Conservation (phyloP, 2,329 filamentous ascomycete genomes). For the Hymenoscyphus infarciens region DNA sequence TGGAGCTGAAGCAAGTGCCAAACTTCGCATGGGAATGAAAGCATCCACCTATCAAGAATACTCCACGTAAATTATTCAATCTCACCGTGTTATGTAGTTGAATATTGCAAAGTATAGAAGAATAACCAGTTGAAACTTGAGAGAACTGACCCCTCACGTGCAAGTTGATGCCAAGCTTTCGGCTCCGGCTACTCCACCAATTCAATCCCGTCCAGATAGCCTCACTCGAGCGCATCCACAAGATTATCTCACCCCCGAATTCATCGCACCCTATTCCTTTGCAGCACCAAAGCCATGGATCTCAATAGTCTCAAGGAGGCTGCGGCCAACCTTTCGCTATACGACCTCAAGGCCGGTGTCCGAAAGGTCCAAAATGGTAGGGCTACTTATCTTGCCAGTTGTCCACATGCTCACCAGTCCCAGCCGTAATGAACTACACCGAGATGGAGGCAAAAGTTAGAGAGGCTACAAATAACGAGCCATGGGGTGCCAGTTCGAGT, state of each 20-base stretch:
- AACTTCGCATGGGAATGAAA: neutral
- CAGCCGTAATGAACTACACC: slow-evolving; percentile 76
- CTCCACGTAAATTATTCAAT: too few species aligned
- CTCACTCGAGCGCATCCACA: neutral
- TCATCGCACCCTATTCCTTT: neutral
- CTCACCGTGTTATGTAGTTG: too few species aligned
- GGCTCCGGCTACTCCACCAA: neutral
- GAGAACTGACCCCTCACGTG: too few species aligned
- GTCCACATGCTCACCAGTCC: slow-evolving; percentile 28
- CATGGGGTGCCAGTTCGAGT: slow-evolving; percentile 59
- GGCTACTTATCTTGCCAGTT: slow-evolving; percentile 31
- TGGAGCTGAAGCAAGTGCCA: neutral
- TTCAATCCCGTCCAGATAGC: neutral
- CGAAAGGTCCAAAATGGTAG: slow-evolving; percentile 76
- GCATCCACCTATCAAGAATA: neutral
- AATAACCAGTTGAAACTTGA: too few species aligned
- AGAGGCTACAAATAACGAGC: slow-evolving; percentile 98
- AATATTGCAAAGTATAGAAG: too few species aligned
- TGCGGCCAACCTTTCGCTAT: slow-evolving; percentile 69
- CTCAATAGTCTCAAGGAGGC: slow-evolving; percentile 64
- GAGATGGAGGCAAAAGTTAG: slow-evolving; percentile 78
- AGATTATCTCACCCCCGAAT: neutral
- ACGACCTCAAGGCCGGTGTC: slow-evolving; percentile 72
- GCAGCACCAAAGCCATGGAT: slow-evolving; percentile 50
- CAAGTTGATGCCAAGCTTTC: neutral